Evolutionary conservation across 768 basidiomycete genomes (phyloP), one percentile per base, ranked within the genome.

Genomic region (Tulasnella sp.): DNA sequence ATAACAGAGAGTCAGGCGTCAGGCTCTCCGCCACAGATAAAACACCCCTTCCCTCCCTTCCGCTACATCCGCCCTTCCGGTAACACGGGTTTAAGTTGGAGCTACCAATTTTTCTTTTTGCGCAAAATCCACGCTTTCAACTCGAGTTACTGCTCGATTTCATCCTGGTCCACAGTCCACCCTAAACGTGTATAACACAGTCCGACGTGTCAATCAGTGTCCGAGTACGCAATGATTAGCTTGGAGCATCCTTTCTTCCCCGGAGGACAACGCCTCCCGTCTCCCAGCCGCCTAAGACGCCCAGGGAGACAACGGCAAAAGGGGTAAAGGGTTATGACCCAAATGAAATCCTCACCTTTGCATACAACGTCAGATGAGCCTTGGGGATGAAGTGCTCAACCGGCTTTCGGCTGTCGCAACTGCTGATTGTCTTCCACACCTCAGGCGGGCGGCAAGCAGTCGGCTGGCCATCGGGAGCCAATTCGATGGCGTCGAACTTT

Each of bases 401-500:
- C 0, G 81, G 78, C 78, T 89, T 85, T 62, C 88, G 81, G 80
- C 66, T 82, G 69, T 37, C 78, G 34, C 17, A 71, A 72, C 82
- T 80, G 77, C 79, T 79, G 32, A 41, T 32, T 5, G 67, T 67
- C 67, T 67, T 67, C 89, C 90, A 90, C 75, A 85, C 83, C 0
- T 79, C 69, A 29, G 87, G 89, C 3, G 89, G 89, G 62, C 86
- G 77, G 17, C 9, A 32, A 37, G 39, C 67, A 19, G 88, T 89
- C 0, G 89, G 89, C 73, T 89, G 89, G 14, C 82, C 82, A 72
- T 91, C 88, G 36, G 83, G 77, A 0, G 87, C 86, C 37, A 91
- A 79, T 14, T 84, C 82, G 75, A 91, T 86, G 3, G 82, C 80
- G 74, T 87, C 85, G 75, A 87, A 90, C 34, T 82, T 83, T 76